Evolutionary conservation across 371 early-diverging fungal genomes (phyloP), one percentile per base, ranked within the genome.

Genomic region (Mortierella sp.): DNA sequence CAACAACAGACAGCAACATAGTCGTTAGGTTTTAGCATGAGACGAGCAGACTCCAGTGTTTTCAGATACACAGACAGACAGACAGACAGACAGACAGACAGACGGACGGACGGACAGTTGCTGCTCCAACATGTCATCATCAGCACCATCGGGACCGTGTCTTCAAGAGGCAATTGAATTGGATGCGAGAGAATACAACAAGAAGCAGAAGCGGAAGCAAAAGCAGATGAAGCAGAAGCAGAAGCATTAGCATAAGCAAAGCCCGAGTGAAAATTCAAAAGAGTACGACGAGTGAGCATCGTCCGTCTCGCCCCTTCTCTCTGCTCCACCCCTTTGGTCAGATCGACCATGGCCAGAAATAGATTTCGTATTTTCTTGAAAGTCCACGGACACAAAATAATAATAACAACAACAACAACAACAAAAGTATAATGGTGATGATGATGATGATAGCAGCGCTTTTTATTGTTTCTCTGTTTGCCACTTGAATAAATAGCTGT

Each of bases 401-500:
- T n/a, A 60, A 60, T 57, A 26, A 26, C 2, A 38, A 38, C 5
- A 38, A 38, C 42, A 38, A 38, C 42, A 38, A 38, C 5, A 1
- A 38, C 42, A 1, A 38, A 38, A 5, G 42, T n/a, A n/a, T n/a
- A n/a, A 38, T 5, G 42, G 5, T 16, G 34, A 60, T 60, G 44
- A 44, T 44, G 42, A 68, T 54, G 31, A 58, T 34, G 63, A 31
- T 28, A n/a, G n/a, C n/a, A n/a, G 60, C 50, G 50, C 72, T 50
- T 11, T 54, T 24, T 13, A 1, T 13, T 44, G 26, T 24, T 44
- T n/a, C 1, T 19, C 60, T n/a, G 8, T 65, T 28, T 21, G 26
- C 73, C 9, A 28, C 28, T 55, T 70, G 6, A 34, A 68, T 76
- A 70, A 70, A 70, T 76, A 76, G 70, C 55, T 70, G 42, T 6